phyloP scores from a whole-genome alignment of 2,329 filamentous ascomycete species.

The Aureobasidium uvarum region DNA sequence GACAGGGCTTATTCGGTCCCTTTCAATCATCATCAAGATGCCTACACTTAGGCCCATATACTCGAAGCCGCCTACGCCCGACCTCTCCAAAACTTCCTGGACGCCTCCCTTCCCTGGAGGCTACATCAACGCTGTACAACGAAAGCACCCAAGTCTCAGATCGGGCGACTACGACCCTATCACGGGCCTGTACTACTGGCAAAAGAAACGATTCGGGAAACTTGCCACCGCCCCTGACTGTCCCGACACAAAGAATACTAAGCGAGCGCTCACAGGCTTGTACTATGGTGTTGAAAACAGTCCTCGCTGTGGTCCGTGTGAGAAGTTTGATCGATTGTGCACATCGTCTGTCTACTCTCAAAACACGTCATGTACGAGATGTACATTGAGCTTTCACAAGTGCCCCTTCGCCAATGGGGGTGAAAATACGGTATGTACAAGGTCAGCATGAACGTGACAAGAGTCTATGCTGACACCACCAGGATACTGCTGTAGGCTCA shows the following conservation, averaged over 20 bases:
- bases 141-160: background rate
- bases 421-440: background rate
- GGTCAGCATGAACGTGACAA: background rate
- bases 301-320: background rate
- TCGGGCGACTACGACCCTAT: background rate
- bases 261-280: background rate
- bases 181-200: background rate
- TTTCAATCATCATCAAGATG: background rate
- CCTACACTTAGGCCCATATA: background rate
- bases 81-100: background rate
- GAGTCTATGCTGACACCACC: background rate
- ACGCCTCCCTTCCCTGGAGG: background rate
- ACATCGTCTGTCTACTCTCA: background rate
- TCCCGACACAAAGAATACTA: background rate
- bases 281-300: background rate
- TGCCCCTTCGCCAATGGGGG: background rate
- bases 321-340: background rate
- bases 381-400: background rate
- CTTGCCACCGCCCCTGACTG: too few relatives aligned
- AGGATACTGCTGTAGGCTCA: background rate
- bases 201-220: background rate
- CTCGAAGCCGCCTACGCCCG: background rate
- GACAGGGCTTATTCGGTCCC: background rate
- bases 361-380: background rate
- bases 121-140: background rate